Conservation (phyloP, 768 basidiomycete genomes). For the Termitomyces bulborhizus region DNA sequence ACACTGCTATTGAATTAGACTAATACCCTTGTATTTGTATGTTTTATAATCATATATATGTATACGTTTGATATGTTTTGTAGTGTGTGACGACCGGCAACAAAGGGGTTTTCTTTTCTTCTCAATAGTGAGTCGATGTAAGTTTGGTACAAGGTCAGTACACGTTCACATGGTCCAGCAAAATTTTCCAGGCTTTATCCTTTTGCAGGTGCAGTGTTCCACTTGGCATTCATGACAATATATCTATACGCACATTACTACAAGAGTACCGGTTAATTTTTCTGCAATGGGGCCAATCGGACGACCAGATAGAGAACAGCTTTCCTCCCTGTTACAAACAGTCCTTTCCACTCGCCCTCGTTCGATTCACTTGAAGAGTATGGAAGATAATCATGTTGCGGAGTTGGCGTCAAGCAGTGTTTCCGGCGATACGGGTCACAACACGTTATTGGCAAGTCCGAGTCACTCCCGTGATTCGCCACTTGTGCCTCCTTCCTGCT, state of each 20-base stretch:
- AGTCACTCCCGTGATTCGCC: conserved; percentile 3
- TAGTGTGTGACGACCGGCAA: not conserved
- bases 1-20: not conserved
- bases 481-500: not conserved
- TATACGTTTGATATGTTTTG: not conserved
- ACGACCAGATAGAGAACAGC: conserved; percentile 1
- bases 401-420: conserved; percentile 1
- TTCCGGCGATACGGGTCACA: conserved; percentile 1
- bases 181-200: not conserved
- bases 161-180: not conserved
- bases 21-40: conserved; percentile 1
- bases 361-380: conserved; percentile 8
- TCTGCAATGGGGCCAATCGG: not conserved
- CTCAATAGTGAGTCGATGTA: not conserved
- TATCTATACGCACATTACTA: not conserved
- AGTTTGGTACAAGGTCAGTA: not conserved
- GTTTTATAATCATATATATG: not conserved
- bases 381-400: conserved; percentile 6
- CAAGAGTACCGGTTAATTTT: not conserved
- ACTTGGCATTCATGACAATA: conserved; percentile 2
- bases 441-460: not conserved
- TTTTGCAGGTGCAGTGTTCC: conserved; percentile 6
- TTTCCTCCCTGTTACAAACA: conserved; percentile 1
- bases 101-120: not conserved
- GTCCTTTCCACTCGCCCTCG: not conserved